Evolutionary conservation across 169 alveolate species (phyloP).

Genomic region (Babesia sp.): DNA sequence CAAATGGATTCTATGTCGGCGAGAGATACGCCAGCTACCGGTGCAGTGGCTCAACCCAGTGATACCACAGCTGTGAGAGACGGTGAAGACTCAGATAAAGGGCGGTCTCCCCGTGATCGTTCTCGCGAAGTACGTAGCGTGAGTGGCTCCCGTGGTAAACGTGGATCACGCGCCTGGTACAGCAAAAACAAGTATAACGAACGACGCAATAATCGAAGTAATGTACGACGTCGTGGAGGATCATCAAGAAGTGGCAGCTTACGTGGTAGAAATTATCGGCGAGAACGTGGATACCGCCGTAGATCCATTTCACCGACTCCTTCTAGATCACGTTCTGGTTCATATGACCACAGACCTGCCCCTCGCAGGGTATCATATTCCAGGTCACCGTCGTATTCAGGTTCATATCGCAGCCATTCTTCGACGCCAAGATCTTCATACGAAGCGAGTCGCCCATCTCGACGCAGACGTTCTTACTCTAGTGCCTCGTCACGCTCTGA

Average conservation of each 20-base stretch:
- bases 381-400: not conserved
- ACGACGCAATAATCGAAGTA: not conserved
- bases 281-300: too few relatives aligned
- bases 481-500: constrained; percentile 3
- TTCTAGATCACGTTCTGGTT: constrained; percentile 8
- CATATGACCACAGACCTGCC: constrained; percentile 4
- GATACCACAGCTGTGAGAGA: not conserved
- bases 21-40: not conserved
- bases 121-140: not conserved
- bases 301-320: not conserved
- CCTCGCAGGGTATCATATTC: constrained; percentile 1
- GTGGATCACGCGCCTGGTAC: not conserved
- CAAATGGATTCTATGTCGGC: not conserved
- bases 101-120: not conserved
- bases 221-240: not conserved
- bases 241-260: too few relatives aligned
- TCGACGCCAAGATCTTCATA: not conserved
- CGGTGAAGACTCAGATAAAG: not conserved
- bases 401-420: constrained; percentile 16
- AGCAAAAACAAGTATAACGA: not conserved
- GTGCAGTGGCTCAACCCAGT: not conserved
- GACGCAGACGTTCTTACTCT: constrained; percentile 20
- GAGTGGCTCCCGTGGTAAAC: not conserved
- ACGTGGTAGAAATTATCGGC: not conserved
- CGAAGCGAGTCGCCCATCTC: not conserved